These are phyloP conservation scores for Aspergillus clavatus DNA, from an alignment of 2,329 filamentous ascomycete genomes.

Conservation along the genomic window DNA sequence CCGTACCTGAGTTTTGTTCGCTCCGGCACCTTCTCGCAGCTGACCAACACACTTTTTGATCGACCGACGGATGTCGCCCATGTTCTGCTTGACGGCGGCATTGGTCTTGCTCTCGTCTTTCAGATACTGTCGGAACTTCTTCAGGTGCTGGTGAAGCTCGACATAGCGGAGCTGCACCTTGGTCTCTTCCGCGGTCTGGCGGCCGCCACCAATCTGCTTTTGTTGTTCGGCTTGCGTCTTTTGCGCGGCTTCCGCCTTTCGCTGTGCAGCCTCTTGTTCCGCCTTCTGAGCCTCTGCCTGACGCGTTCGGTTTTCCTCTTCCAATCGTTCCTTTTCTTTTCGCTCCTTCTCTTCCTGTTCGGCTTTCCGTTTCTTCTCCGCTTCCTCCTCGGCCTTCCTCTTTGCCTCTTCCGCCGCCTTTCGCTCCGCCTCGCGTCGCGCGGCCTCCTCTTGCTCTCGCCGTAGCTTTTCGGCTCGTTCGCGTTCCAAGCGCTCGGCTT, in stretches of 20 bases:
- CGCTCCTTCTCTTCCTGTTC: conserved; percentile 31
- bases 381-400: conserved; percentile 30
- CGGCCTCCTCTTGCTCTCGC: conserved; percentile 34
- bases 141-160: conserved; percentile 64
- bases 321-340: conserved; percentile 29
- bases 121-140: conserved; percentile 53
- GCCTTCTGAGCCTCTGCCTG: conserved; percentile 27
- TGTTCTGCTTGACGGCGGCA: conserved; percentile 55
- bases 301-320: conserved; percentile 30
- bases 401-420: conserved; percentile 39
- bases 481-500: conserved; percentile 31
- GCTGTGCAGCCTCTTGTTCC: conserved; percentile 27
- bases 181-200: conserved; percentile 35
- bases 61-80: conserved; percentile 67
- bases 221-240: conserved; percentile 27
- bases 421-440: conserved; percentile 38
- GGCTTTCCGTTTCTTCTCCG: conserved; percentile 36
- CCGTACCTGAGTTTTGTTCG: conserved; percentile 56
- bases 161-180: conserved; percentile 47
- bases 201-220: conserved; percentile 24
- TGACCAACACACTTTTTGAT: conserved; percentile 71
- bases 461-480: conserved; percentile 30
- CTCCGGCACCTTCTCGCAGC: conserved; percentile 56
- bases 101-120: conserved; percentile 53
- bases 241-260: conserved; percentile 20